Conservation (phyloP, 179 eudicot genomes). For the Silene vulgaris region DNA sequence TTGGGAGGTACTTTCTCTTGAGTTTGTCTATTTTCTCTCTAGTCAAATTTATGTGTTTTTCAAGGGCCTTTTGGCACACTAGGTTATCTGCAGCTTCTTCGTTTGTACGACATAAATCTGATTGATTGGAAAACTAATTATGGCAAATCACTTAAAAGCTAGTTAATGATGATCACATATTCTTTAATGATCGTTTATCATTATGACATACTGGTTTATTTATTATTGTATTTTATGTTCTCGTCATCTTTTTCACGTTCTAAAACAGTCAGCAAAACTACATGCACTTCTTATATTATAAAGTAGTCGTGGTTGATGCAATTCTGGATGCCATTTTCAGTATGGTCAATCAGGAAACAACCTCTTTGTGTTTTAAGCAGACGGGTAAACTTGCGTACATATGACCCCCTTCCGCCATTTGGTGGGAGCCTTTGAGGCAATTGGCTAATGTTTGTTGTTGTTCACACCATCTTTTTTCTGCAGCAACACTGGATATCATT, state of each 20-base stretch:
- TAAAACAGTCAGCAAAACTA: background rate
- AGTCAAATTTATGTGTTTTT: background rate
- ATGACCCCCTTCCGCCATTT: background rate
- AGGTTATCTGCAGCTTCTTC: background rate
- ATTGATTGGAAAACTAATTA: background rate
- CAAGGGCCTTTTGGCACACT: background rate
- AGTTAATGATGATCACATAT: background rate
- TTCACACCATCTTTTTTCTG: constrained; percentile 4
- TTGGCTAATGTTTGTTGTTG: background rate
- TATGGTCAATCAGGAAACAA: background rate
- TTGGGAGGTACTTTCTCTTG: constrained; percentile 56
- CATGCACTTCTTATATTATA: background rate
- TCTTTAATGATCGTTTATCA: constrained; percentile 1
- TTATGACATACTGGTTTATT: background rate
- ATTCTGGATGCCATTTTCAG: background rate
- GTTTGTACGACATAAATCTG: background rate
- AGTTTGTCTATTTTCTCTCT: constrained; percentile 1
- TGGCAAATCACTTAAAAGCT: constrained; percentile 1
- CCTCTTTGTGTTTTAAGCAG: background rate
- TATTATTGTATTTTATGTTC: background rate
- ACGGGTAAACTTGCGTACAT: background rate
- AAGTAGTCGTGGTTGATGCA: background rate
- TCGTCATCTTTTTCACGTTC: background rate
- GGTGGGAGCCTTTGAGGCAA: background rate
- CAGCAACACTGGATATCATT: constrained; percentile 82